Base-by-base conservation (phyloP, 345 rosid species). In the Schrenkiella parvula region DNA sequence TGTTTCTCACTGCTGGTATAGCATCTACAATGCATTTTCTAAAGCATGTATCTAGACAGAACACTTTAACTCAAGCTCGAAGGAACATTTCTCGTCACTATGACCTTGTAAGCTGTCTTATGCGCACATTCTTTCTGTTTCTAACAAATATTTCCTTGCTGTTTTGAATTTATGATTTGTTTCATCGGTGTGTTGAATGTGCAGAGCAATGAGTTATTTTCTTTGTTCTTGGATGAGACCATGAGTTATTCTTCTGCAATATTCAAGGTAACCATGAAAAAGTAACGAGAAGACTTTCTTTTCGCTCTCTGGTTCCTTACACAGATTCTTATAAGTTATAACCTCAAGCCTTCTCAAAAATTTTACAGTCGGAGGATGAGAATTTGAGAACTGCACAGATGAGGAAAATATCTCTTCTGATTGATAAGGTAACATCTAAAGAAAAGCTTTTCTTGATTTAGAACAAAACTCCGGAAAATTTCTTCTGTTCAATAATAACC, bases 231-330 rank as follows among this genome's bases (percentile, higher is more conserved):
- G 88, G 93, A 85, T 53, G 92, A 93, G 72, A 86, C 93, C 43
- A 87, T 93, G 98, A 66, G 83, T 44, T 93, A 93, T 66, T 93
- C 96, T 9, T 84, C 84, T 18, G 96, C 88, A 0, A 61, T 93
- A 37, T 93, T 93, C 75, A 87, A 87, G 96, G 98, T 90, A 4
- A 34, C 74, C 19, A 12, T 6, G 62, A 55, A 34, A 46, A 15
- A 5, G 3, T 4, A n/a, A n/a, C 1, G 5, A 0, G 14, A 15
- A 4, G 17, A 51, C 25, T 25, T 50, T 39, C 47, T 15, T 17
- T 10, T 55, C 8, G 54, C 15, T 38, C 37, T 48, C 46, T 11
- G 15, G 72, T 66, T 21, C 21, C 28, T 17, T 15, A 26, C 1
- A 6, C 3, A 26, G 19, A 17, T 14, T 57, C 53, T 57, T n/a